phyloP scores from a whole-genome alignment of 495 filamentous ascomycete species.

The Penicillium herquei region DNA sequence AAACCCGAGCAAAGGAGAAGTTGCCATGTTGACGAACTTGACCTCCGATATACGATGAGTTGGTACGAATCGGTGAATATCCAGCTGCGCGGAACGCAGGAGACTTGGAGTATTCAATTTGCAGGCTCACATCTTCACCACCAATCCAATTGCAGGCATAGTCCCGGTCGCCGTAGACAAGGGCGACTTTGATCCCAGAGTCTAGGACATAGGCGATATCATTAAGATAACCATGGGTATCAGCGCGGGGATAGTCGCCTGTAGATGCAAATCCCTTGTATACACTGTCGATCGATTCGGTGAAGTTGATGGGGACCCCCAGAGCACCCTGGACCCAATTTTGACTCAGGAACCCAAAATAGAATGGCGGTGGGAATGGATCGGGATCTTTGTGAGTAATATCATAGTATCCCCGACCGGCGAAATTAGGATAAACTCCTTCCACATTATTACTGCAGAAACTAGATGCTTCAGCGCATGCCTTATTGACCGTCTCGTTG shows the following conservation, averaged over 20 bases:
- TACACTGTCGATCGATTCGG: conserved; percentile 48
- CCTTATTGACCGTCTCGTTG: conserved; percentile 42
- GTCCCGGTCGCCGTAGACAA: conserved; percentile 66
- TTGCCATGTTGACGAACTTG: conserved; percentile 57
- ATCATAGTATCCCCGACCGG: conserved; percentile 61
- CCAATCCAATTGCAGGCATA: conserved; percentile 57
- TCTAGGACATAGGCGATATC: conserved; percentile 53
- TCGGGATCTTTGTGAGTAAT: conserved; percentile 52
- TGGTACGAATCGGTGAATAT: conserved; percentile 48
- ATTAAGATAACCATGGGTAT: conserved; percentile 49
- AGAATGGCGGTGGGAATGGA: conserved; percentile 63
- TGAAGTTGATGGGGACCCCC: conserved; percentile 67
- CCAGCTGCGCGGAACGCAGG: conserved; percentile 48
- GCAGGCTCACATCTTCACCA: conserved; percentile 42
- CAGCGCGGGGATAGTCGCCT: conserved; percentile 42
- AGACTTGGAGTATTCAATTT: conserved; percentile 39
- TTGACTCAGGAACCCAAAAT: conserved; percentile 63
- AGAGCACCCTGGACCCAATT: conserved; percentile 61
- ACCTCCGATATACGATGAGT: conserved; percentile 45
- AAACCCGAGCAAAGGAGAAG: conserved; percentile 60
- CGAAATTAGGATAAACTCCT: conserved; percentile 27
- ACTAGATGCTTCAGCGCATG: conserved; percentile 35
- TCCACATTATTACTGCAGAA: conserved; percentile 42
- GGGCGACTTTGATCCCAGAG: conserved; percentile 61
- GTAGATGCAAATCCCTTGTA: conserved; percentile 51